Percentiles rank a stretch among this genome's conserved stretches.
Evolutionary conservation across 352 stramenopile species (phyloP).

Genomic region (Phytophthora ohioensis): DNA sequence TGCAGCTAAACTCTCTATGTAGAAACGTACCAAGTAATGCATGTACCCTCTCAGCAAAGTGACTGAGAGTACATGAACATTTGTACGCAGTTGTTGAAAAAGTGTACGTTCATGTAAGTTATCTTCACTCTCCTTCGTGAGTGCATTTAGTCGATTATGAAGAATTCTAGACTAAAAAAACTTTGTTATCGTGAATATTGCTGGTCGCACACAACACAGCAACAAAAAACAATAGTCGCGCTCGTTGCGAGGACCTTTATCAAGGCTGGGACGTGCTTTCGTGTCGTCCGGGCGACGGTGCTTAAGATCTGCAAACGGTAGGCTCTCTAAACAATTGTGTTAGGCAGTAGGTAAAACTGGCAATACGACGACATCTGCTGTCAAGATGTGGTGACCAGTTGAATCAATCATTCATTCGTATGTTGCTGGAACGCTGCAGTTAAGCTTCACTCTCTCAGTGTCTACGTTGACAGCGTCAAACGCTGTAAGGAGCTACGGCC

Average conservation of each 20-base stretch:
- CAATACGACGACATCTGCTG: neutral
- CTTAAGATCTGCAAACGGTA: conserved; percentile 9
- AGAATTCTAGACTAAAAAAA: conserved; percentile 9
- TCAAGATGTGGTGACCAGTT: neutral
- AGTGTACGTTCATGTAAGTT: neutral
- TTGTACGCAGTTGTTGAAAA: neutral
- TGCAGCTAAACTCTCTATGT: conserved; percentile 9
- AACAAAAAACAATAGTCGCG: conserved; percentile 18
- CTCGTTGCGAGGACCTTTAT: neutral
- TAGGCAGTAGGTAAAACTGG: too few relatives aligned
- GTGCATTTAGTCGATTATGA: neutral
- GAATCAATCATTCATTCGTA: neutral
- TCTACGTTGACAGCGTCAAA: neutral
- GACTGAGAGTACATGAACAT: neutral
- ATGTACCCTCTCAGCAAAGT: conserved; percentile 10
- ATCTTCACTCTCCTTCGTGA: neutral
- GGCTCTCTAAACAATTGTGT: neutral
- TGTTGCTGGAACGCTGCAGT: too few relatives aligned
- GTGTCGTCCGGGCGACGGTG: conserved; percentile 1
- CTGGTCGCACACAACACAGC: conserved; percentile 9
- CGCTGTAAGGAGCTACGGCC: neutral
- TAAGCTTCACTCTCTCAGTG: neutral
- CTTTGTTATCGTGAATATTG: conserved; percentile 15
- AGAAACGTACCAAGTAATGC: conserved; percentile 15
- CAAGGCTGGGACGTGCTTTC: neutral